These are phyloP conservation scores for Mycena albidolilacea DNA, from an alignment of 768 basidiomycete genomes.

Conservation along the genomic window DNA sequence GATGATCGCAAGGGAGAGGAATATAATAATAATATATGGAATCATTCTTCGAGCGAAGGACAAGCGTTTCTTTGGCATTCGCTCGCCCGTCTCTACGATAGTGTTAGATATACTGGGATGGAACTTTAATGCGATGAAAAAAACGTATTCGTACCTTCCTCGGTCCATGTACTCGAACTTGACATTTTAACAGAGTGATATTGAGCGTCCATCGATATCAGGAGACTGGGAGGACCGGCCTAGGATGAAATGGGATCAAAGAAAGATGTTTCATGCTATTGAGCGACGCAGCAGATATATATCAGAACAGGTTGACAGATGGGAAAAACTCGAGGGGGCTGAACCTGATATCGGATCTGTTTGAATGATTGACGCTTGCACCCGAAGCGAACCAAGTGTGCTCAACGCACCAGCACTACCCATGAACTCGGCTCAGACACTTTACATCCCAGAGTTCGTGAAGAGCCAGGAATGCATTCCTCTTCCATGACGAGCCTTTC, in stretches of 20 bases:
- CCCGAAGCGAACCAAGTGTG: constrained; percentile 5
- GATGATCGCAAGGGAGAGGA: constrained; percentile 3
- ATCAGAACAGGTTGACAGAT: too few species aligned
- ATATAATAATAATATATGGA: constrained; percentile 5
- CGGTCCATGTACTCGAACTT: neutral
- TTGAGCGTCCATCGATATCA: neutral
- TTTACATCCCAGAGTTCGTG: constrained; percentile 14
- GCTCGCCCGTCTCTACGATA: neutral
- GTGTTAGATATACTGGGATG: constrained; percentile 7
- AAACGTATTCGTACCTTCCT: constrained; percentile 11
- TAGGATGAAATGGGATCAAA: too few species aligned
- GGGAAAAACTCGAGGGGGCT: neutral
- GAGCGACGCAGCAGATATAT: too few species aligned
- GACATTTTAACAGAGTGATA: constrained; percentile 8
- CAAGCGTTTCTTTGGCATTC: too few species aligned
- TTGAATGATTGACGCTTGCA: constrained; percentile 5
- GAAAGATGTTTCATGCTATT: too few species aligned
- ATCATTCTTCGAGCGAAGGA: neutral
- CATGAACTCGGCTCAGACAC: constrained; percentile 4
- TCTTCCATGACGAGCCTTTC: constrained; percentile 11
- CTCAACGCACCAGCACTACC: constrained; percentile 6
- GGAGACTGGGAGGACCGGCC: too few species aligned
- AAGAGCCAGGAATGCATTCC: constrained; percentile 16
- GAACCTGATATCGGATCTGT: neutral
- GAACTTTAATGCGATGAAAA: constrained; percentile 2